These are phyloP conservation scores for Albugo laibachii DNA, from an alignment of 352 stramenopile genomes.

Conservation along the genomic window DNA sequence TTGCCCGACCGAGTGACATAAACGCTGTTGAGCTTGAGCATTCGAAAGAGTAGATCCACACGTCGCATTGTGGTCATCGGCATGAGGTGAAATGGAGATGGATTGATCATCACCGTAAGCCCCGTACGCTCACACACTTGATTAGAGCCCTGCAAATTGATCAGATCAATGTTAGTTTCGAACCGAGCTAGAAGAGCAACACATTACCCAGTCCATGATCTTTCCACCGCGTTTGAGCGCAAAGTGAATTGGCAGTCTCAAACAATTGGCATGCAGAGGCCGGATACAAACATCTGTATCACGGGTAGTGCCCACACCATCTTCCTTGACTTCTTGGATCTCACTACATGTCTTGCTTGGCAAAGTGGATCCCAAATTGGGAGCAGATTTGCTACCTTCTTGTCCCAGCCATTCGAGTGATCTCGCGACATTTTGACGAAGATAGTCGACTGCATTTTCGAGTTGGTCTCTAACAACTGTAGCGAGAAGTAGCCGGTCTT, in stretches of 20 bases:
- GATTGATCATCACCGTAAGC: constrained; percentile 51
- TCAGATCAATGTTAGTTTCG: neutral
- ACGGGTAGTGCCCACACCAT: neutral
- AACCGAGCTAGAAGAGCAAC: neutral
- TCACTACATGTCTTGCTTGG: neutral
- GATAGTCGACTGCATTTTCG: constrained; percentile 25
- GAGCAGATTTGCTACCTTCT: neutral
- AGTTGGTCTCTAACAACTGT: constrained; percentile 43
- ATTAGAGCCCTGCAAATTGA: constrained; percentile 22
- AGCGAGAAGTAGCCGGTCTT: constrained; percentile 37
- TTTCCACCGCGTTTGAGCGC: constrained; percentile 45
- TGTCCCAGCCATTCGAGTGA: constrained; percentile 1
- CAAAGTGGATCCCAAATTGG: constrained; percentile 6
- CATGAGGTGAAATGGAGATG: constrained; percentile 65
- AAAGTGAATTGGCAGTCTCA: constrained; percentile 31
- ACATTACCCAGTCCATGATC: constrained; percentile 45
- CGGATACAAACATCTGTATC: constrained; percentile 1
- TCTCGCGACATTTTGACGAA: constrained; percentile 12
- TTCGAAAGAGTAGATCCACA: constrained; percentile 72
- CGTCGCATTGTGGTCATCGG: constrained; percentile 69
- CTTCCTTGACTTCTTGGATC: neutral
- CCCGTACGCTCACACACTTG: constrained; percentile 34
- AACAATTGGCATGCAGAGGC: constrained; percentile 11
- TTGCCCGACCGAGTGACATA: constrained; percentile 65
- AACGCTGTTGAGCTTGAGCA: constrained; percentile 79